Evolutionary conservation across 2,329 filamentous ascomycete genomes (phyloP), one percentile per base, ranked within the genome.

Genomic region (Ceratocystiopsis minuta): DNA sequence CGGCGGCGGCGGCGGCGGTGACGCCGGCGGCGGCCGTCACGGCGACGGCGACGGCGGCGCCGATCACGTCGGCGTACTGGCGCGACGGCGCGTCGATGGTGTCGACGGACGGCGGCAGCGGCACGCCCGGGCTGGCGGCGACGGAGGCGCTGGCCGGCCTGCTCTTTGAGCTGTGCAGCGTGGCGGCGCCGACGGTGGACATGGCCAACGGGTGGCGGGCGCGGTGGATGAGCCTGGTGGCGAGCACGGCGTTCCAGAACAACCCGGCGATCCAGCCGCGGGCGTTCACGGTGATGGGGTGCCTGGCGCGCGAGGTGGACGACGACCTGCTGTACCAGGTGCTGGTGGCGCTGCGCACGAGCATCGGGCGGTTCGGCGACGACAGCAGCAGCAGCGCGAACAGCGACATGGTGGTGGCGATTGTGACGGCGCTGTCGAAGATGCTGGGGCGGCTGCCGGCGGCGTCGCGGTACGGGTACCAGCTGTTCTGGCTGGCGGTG

Each of bases 241-340:
- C 77, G 15, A 81, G 77, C 52, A 81, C 76, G 11, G 77, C 77
- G 0, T 81, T 81, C 53, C 77, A 81, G 53, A 80, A 76, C 52
- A 81, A 81, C 52, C 77, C 76, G 10, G 75, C 77, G 2, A 77
- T 81, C 43, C 77, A 81, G 48, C 75, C 77, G 6, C 64, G 74
- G 16, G 77, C 77, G 2, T 81, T 81, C 50, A 70, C 75, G 2
- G 76, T 80, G 35, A 80, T 81, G 76, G 77, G 77, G 14, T 80
- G 75, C 49, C 58, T 81, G 11, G 76, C 77, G 18, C 65, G 75
- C n/a, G 76, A 80, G 52, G 76, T 81, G 2, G 77, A 81, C 42
- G 77, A 81, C 48, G 77, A 81, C 52, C 61, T 81, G 4, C 64
- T 81, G 3, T 81, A 81, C 52, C 77, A 81, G 54, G 75, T 81